phyloP scores from a whole-genome alignment of 495 filamentous ascomycete genomes.

The Podospora pseudocomata region DNA sequence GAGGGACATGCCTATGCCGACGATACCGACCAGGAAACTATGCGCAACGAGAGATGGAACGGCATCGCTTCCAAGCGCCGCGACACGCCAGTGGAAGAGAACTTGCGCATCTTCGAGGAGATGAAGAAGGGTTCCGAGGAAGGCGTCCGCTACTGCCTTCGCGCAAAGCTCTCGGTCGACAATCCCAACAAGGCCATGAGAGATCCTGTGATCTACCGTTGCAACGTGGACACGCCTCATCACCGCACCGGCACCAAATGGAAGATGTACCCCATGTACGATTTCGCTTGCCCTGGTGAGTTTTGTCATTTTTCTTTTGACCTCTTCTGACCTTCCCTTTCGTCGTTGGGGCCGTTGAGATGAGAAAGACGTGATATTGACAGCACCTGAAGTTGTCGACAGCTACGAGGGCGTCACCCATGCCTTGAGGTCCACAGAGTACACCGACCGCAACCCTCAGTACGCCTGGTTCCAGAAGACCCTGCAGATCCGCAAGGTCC shows the following conservation, averaged over 20 bases:
- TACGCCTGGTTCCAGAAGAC: conserved; percentile 95
- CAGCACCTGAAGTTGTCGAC: conserved; percentile 77
- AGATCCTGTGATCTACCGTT: conserved; percentile 94
- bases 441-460: conserved; percentile 93
- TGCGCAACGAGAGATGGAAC: conserved; percentile 73
- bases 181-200: conserved; percentile 82
- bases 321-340: conserved; percentile 55
- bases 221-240: conserved; percentile 68
- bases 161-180: conserved; percentile 82
- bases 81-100: conserved; percentile 75
- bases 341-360: no score
- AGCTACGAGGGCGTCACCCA: conserved; percentile 90
- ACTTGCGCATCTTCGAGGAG: conserved; percentile 72
- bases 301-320: not conserved
- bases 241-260: conserved; percentile 79
- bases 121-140: conserved; percentile 81
- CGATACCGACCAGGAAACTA: conserved; percentile 82
- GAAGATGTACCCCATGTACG: conserved; percentile 97
- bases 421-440: conserved; percentile 92
- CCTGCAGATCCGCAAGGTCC: conserved; percentile 77
- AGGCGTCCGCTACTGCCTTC: conserved; percentile 77
- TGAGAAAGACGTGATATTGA: no score
- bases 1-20: conserved; percentile 84
- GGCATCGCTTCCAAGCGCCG: conserved; percentile 72
- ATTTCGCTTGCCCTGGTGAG: not conserved